These are phyloP conservation scores for Fonsecaea erecta DNA, from an alignment of 2,329 filamentous ascomycete species.

Conservation along the genomic window DNA sequence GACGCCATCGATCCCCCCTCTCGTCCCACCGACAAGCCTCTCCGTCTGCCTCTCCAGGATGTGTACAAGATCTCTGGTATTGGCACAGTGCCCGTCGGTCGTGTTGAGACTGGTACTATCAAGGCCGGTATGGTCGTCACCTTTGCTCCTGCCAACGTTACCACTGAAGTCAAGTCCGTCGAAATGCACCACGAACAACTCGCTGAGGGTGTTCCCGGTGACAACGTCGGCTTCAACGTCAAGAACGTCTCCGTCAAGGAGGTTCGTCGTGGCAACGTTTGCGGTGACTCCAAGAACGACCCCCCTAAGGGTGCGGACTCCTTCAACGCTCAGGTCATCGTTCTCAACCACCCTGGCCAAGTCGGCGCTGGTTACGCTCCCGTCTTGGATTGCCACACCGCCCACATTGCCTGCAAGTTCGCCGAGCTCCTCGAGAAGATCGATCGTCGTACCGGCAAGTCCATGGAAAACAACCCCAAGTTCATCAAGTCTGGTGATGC, in stretches of 20 bases:
- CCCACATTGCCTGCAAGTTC: constrained; percentile 99
- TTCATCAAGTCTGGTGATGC: constrained; percentile 99
- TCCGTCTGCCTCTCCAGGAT: constrained; percentile 99
- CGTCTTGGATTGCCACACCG: constrained; percentile 99
- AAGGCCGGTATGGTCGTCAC: constrained; percentile 85
- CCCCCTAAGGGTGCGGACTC: constrained; percentile 84
- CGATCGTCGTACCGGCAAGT: constrained; percentile 99
- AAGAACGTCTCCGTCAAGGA: constrained; percentile 99
- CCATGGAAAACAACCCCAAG: constrained; percentile 88
- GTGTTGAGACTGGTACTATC: constrained; percentile 99
- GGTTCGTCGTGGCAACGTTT: constrained; percentile 99
- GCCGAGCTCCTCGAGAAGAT: constrained; percentile 99
- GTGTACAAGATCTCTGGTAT: constrained; percentile 99
- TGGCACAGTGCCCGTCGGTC: constrained; percentile 98
- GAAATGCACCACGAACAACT: constrained; percentile 99
- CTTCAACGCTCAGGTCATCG: constrained; percentile 99
- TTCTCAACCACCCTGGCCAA: constrained; percentile 99
- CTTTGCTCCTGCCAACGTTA: constrained; percentile 97
- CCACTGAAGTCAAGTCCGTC: constrained; percentile 99
- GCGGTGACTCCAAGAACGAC: constrained; percentile 99
- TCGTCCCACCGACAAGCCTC: constrained; percentile 98
- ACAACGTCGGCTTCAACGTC: constrained; percentile 99
- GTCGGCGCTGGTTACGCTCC: constrained; percentile 98
- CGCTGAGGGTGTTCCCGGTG: constrained; percentile 88
- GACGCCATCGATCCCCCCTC: constrained; percentile 90